Evolutionary conservation across 805 yeast genomes (phyloP), one percentile per base, ranked within the genome.

Genomic region (Wickerhamiella brachini): DNA sequence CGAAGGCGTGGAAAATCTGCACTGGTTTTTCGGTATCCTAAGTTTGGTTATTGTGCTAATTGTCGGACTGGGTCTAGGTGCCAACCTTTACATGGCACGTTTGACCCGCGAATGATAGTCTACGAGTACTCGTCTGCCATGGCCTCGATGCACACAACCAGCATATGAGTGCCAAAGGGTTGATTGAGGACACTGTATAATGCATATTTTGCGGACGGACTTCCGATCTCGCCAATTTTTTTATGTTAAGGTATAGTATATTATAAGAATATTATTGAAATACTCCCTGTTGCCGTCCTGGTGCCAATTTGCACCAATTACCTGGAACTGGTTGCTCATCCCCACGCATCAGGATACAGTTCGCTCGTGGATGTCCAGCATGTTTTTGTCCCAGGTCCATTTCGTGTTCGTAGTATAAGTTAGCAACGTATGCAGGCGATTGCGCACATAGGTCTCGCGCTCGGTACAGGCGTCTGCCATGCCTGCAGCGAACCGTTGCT

Each of bases 21-120:
- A 71, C 2, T 83, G 93, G 86, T 86, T 78, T 63, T 79, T 77
- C 63, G 85, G 85, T 44, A 79, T 82, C 53, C 61, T 81, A 6
- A 85, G 80, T 9, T 68, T 76, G 22, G 63, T 81, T 55, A 52
- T 77, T 12, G 55, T 67, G 4, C 50, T 76, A 44, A 74, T 72
- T n/a, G 44, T 67, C 8, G 43, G 56, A 0, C 69, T 78, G 38
- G 68, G 71, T 49, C 43, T 68, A 9, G 54, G 68, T 20, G 78
- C 80, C 7, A 48, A 53, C 31, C 8, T 51, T 12, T 65, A 53
- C 43, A 18, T 57, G 44, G 43, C 38, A 24, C 38, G 48, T n/a
- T 8, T 21, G 10, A 24, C 39, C 15, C 23, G 31, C 22, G 23
- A 39, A 12, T 34, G 13, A 34, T 12, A 34, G 15, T 7, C 31